Evolutionary conservation across 2,329 filamentous ascomycete species (phyloP), one percentile per base, ranked within the genome.

Genomic region (Colletotrichum tofieldiae): DNA sequence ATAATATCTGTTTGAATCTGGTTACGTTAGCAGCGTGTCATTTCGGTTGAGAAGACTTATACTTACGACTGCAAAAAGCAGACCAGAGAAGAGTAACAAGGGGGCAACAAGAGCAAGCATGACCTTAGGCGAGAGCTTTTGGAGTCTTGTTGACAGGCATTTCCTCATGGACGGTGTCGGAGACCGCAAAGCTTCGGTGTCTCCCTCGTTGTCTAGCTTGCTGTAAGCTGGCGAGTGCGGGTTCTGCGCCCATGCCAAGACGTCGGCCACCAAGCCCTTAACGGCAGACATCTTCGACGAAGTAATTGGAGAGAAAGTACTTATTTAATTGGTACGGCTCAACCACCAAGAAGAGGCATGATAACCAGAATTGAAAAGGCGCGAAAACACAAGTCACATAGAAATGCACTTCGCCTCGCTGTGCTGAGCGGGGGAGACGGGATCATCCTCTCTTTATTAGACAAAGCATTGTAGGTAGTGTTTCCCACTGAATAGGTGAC

Each of bases 31-130:
- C 35, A 5, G 16, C 51, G 32, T 63, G 32, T 9, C 1, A 18
- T 35, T 4, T 8, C 16, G n/a, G 20, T 7, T 37, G 18, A 26
- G 39, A 9, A 9, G 14, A 49, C n/a, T 20, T 9, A 1, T 26
- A 67, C 68, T 49, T 8, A 67, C 68, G 12, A 62, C 35, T 20
- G 49, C 14, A 35, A 67, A 61, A 4, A 71, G 23, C 16, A 71
- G 35, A 16, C 51, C 45, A 3, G 64, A 62, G 9, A 71, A 62
- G 11, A 71, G 43, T 0, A 67, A 18, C n/a, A 67, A 23, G 2
- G 58, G 52, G 16, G 35, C 58, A 16, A 71, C 32, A 1, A 71
- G 56, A 9, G 20, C 35, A 35, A 58, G 12, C 43, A 71, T 43
- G 12, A 43, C 43, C 20, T 63, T 67, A 5, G 64, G 64, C 2